Evolutionary conservation across 2,329 filamentous ascomycete species (phyloP).

Genomic region (Colletotrichum graminicola): DNA sequence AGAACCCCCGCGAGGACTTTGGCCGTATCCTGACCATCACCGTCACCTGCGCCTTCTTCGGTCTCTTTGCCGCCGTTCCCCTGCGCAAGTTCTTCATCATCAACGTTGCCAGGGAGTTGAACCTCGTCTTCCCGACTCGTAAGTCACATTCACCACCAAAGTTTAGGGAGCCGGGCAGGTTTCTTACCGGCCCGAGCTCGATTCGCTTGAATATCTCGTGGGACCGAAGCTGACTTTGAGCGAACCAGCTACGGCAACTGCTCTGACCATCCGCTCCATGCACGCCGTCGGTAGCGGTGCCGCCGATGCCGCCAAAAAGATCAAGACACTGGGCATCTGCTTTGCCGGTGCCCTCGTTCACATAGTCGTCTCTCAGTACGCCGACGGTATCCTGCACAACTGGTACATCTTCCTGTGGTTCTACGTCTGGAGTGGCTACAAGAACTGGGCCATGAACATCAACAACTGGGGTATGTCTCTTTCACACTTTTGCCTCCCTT

Average conservation of each 20-base stretch:
- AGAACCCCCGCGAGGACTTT: conserved; percentile 66
- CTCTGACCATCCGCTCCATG: conserved; percentile 72
- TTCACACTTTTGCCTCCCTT: no score
- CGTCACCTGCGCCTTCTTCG: conserved; percentile 72
- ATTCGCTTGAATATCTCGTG: neutral
- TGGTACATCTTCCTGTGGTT: conserved; percentile 67
- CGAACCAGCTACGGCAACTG: conserved; percentile 64
- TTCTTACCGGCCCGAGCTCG: neutral
- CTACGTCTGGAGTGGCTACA: conserved; percentile 66
- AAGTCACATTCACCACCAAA: neutral
- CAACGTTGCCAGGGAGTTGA: conserved; percentile 71
- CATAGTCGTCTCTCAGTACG: conserved; percentile 69
- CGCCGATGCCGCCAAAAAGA: conserved; percentile 65
- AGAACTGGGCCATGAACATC: conserved; percentile 61
- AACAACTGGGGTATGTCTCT: conserved; percentile 65
- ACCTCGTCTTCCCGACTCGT: conserved; percentile 68
- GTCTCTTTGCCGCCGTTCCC: conserved; percentile 72
- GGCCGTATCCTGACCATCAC: conserved; percentile 70
- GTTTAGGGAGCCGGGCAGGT: neutral
- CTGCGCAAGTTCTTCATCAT: conserved; percentile 77
- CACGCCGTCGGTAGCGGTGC: conserved; percentile 66
- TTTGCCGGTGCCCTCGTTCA: conserved; percentile 64
- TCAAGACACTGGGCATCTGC: conserved; percentile 64
- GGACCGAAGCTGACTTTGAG: neutral
- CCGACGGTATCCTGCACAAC: conserved; percentile 70